A percentile compares a stretch with the other conserved stretches of the same genome.
These are phyloP conservation scores for Suhomyces bokatorum DNA, from an alignment of 1,139 yeast genomes.

Conservation along the genomic window DNA sequence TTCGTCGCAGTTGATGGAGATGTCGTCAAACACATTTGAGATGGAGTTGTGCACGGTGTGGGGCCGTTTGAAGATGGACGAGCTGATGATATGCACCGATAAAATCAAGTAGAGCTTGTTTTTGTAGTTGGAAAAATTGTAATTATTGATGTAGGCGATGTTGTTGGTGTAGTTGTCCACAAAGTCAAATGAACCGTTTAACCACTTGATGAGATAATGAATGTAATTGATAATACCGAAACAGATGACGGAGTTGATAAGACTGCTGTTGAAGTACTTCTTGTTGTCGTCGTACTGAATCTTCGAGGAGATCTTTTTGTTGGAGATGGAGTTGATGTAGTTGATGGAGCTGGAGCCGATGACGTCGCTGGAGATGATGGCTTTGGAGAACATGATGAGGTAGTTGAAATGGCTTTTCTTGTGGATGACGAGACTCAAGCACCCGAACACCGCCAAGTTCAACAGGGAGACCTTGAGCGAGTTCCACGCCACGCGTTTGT, in stretches of 20 bases:
- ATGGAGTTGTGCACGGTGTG: constrained; percentile 17
- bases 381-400: constrained; percentile 47
- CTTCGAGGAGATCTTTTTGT: constrained; percentile 14
- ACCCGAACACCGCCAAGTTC: constrained; percentile 33
- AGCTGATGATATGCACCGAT: constrained; percentile 44
- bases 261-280: constrained; percentile 20
- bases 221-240: constrained; percentile 33
- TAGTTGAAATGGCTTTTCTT: constrained; percentile 35
- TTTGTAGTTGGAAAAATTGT: constrained; percentile 19
- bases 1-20: constrained; percentile 19
- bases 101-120: constrained; percentile 40
- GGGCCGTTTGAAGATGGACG: constrained; percentile 27
- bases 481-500: constrained; percentile 5
- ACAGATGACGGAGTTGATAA: constrained; percentile 31
- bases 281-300: constrained; percentile 20
- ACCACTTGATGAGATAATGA: constrained; percentile 25
- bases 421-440: constrained; percentile 34
- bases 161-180: constrained; percentile 14
- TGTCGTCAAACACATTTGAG: constrained; percentile 14
- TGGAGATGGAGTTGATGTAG: constrained; percentile 20
- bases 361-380: constrained; percentile 51
- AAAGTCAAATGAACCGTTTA: constrained; percentile 15
- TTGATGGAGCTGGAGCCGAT: constrained; percentile 41
- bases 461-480: constrained; percentile 19
- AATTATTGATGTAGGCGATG: constrained; percentile 15